These are phyloP conservation scores for Urochloa ruziziensis DNA, from an alignment of 176 grass and related monocot species.

Conservation along the genomic window DNA sequence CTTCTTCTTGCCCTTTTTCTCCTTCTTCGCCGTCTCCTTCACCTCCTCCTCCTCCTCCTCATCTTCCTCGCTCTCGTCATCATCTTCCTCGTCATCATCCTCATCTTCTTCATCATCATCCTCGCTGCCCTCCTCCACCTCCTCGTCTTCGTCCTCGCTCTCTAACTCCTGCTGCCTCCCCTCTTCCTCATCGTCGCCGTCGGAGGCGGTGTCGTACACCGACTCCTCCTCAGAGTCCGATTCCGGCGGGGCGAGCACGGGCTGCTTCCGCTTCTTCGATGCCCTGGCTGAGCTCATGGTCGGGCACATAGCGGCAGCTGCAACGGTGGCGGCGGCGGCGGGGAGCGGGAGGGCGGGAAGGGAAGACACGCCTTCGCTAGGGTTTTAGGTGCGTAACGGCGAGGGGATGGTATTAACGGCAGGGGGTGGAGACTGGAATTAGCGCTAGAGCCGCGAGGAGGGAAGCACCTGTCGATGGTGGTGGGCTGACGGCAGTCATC, in stretches of 20 bases:
- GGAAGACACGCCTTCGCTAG: neutral
- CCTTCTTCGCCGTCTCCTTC: neutral
- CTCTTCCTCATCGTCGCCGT: conserved; percentile 16
- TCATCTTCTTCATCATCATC: neutral
- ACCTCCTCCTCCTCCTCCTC: neutral
- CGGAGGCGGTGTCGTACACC: conserved; percentile 22
- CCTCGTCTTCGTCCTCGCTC: neutral
- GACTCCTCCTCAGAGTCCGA: conserved; percentile 41
- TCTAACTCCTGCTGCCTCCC: neutral
- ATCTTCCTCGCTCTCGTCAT: neutral
- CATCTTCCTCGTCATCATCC: neutral
- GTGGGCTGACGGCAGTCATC: too few species aligned
- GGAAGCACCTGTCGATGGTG: too few species aligned
- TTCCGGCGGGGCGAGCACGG: conserved; percentile 19
- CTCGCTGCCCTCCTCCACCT: neutral
- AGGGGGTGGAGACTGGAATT: too few species aligned
- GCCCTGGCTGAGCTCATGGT: conserved; percentile 17
- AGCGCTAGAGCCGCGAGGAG: too few species aligned
- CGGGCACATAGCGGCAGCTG: conserved; percentile 12
- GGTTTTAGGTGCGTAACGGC: conserved; percentile 26
- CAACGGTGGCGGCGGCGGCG: too few species aligned
- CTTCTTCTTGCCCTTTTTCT: neutral
- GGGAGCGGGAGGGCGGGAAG: neutral
- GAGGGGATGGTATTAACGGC: neutral
- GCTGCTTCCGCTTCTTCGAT: conserved; percentile 41